Evolutionary conservation across 495 filamentous ascomycete genomes (phyloP).

Genomic region (Trypethelium eluteriae): DNA sequence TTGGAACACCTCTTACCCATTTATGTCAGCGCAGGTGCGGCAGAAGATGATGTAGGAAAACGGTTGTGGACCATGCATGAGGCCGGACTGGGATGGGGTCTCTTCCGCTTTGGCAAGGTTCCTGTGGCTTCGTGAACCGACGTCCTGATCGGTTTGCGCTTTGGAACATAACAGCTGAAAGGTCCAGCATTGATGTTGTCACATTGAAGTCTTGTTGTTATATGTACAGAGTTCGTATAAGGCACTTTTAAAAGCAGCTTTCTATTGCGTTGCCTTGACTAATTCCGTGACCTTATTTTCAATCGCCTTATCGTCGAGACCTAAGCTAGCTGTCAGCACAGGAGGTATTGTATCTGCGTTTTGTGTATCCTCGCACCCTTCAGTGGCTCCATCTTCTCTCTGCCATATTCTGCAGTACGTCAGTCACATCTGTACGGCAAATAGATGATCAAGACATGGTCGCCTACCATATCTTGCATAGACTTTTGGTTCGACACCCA

Average conservation of each 20-base stretch:
- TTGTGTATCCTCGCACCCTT: slow-evolving; percentile 47
- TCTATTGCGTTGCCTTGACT: slow-evolving; percentile 51
- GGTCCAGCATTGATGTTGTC: not conserved
- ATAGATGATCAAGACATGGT: not conserved
- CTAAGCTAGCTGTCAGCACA: slow-evolving; percentile 38
- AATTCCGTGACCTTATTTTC: slow-evolving; percentile 78
- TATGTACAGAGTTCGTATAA: not conserved
- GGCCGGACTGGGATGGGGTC: not conserved
- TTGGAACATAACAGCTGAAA: too few species aligned
- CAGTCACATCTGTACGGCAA: not conserved
- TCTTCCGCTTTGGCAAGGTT: not conserved
- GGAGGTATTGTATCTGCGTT: not conserved
- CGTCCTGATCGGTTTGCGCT: not conserved
- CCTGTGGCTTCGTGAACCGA: not conserved
- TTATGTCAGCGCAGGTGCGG: not conserved
- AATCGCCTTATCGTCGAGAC: slow-evolving; percentile 83
- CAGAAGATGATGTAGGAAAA: not conserved
- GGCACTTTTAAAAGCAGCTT: not conserved
- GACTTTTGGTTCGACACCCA: slow-evolving; percentile 70
- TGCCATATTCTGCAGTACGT: slow-evolving; percentile 61
- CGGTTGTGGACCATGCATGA: not conserved
- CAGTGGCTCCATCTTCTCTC: slow-evolving; percentile 79
- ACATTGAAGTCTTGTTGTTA: not conserved
- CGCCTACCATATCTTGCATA: slow-evolving; percentile 87
- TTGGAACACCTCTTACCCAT: not conserved